phyloP scores from a whole-genome alignment of 352 stramenopile genomes.

The Pythium scleroteichum region DNA sequence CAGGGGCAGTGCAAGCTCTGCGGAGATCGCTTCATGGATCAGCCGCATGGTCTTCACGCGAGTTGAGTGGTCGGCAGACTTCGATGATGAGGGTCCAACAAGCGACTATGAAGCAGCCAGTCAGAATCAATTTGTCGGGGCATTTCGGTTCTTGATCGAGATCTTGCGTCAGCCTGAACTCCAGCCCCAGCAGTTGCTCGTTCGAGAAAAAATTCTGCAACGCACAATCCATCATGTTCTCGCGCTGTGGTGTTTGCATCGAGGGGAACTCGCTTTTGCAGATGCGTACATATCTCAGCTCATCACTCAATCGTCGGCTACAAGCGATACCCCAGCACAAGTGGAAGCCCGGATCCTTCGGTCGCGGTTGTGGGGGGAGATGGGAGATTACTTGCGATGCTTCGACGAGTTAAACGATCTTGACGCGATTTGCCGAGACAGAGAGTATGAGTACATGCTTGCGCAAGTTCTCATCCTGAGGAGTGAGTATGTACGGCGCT shows the following conservation, averaged over 20 bases:
- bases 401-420: constrained; percentile 44
- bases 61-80: constrained; percentile 13
- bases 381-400: constrained; percentile 38
- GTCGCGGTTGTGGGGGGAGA: constrained; percentile 33
- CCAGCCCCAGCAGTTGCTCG: constrained; percentile 15
- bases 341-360: constrained; percentile 45
- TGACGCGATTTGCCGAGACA: constrained; percentile 41
- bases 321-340: constrained; percentile 47
- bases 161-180: constrained; percentile 15
- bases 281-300: constrained; percentile 48
- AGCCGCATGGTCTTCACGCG: constrained; percentile 40
- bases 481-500: constrained; percentile 38
- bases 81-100: constrained; percentile 4
- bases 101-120: not conserved
- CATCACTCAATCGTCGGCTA: constrained; percentile 42
- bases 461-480: constrained; percentile 53
- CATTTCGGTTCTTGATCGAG: constrained; percentile 9
- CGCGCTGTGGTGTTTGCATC: constrained; percentile 50
- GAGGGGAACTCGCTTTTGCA: constrained; percentile 42
- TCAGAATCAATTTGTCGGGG: constrained; percentile 15
- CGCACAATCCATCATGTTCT: constrained; percentile 52
- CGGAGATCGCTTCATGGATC: constrained; percentile 55
- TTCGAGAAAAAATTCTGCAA: constrained; percentile 35
- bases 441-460: constrained; percentile 46
- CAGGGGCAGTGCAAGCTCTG: constrained; percentile 45